Conservation (phyloP, 768 basidiomycete species). For the Leccinellum rugosiceps region DNA sequence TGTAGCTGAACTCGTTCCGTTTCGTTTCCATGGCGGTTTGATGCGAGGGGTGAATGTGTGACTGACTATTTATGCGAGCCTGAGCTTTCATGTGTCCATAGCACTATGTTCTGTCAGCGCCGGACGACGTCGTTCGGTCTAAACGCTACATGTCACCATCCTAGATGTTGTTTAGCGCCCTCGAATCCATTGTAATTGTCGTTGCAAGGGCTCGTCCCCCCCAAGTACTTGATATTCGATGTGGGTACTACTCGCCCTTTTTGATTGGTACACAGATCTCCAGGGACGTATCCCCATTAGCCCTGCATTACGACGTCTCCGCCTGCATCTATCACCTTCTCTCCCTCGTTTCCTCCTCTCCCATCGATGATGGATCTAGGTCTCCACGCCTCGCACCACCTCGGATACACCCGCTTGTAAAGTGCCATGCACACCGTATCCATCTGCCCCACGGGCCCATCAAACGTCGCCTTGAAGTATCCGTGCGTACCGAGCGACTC, state of each 20-base stretch:
- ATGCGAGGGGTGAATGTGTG: no score
- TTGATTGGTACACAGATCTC: neutral
- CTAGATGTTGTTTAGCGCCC: neutral
- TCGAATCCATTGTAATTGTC: neutral
- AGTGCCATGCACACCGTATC: slow-evolving; percentile 94
- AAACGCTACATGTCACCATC: neutral
- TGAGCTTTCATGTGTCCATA: neutral
- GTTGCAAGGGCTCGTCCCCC: neutral
- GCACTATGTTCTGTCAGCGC: neutral
- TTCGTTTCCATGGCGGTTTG: no score
- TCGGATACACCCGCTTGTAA: slow-evolving; percentile 93
- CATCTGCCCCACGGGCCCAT: slow-evolving; percentile 92
- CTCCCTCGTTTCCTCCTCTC: neutral
- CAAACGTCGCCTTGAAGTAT: slow-evolving; percentile 95
- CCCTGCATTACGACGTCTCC: slow-evolving; percentile 30
- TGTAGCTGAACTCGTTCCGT: no score
- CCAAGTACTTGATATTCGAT: no score
- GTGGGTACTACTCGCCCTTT: neutral
- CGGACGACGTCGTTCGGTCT: neutral
- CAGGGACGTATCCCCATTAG: neutral
- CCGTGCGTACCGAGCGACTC: slow-evolving; percentile 97
- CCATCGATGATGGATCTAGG: slow-evolving; percentile 12
- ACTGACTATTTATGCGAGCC: neutral
- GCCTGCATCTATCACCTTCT: neutral
- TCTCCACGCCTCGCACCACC: slow-evolving; percentile 65